Base-by-base conservation (phyloP, 1,139 yeast genomes). In the Arxiozyma telluris region DNA sequence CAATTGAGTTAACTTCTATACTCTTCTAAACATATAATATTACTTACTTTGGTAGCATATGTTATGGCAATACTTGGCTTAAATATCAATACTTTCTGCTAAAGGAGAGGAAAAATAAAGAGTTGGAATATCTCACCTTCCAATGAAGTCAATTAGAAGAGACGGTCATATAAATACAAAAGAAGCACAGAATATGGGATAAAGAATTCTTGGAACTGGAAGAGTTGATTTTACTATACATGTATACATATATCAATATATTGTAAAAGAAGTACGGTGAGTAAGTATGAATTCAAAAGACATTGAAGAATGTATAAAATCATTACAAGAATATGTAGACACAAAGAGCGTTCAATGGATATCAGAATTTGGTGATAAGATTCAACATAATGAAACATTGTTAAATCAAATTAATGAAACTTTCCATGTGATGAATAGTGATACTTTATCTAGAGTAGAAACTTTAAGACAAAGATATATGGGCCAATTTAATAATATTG, bases 331-430 rank as follows among this genome's bases (percentile, higher is more conserved):
- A 18, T 52, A 55, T 44, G 55, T 64, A 18, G 61, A 63, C 50
- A 53, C 57, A 42, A 57, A 56, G n/a, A 30, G 47, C 25, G 47
- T 62, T 3, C 45, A 54, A 45, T 49, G 53, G 30, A 56, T 54
- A 34, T 54, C 57, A 2, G 49, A 51, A 21, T 63, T 64, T 51
- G 53, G 57, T 17, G 55, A 53, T 12, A 62, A 60, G 44, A 51
- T 64, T 4, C 52, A 53, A n/a, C 58, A 51, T 4, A 66, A 65
- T 44, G 60, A 61, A 42, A 53, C 49, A 34, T 59, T 64, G 62
- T 50, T 61, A 2, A 57, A 58, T 7, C 62, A 60, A 17, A 27
- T 65, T 15, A 52, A 56, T n/a, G 22, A 23, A 1, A 57, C 54
- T 27, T 63, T 55, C 50, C 47, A 54, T 20, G 21, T 63, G 34